A percentile compares a stretch with the other conserved stretches of the same genome.
phyloP scores from a whole-genome alignment of 805 yeast species.

The Yarrowia hollandica region DNA sequence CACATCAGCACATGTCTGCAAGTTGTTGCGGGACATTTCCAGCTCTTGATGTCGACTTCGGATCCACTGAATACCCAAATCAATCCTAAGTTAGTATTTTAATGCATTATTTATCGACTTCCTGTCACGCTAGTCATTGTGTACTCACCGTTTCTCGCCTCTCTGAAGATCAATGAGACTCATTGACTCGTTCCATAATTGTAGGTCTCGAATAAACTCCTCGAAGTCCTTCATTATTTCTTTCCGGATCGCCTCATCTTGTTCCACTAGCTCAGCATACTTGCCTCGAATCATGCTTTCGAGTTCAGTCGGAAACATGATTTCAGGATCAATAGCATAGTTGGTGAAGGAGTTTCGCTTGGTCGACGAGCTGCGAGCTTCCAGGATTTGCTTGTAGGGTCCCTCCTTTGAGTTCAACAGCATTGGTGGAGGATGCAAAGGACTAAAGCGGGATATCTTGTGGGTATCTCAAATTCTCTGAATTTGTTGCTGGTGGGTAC shows the following conservation, averaged over 20 bases:
- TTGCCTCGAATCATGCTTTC: slow-evolving; percentile 25
- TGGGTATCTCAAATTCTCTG: too few relatives aligned
- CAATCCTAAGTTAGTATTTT: slow-evolving; percentile 14
- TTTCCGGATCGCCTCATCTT: slow-evolving; percentile 11
- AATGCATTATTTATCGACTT: slow-evolving; percentile 23
- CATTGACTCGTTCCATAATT: slow-evolving; percentile 21
- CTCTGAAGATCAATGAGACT: slow-evolving; percentile 12
- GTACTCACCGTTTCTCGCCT: slow-evolving; percentile 17
- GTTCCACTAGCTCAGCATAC: slow-evolving; percentile 12
- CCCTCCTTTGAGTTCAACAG: slow-evolving; percentile 8
- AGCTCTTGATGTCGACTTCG: slow-evolving; percentile 23
- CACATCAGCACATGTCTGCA: slow-evolving; percentile 25
- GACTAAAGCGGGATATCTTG: neutral
- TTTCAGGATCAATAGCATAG: slow-evolving; percentile 17
- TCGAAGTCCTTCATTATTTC: slow-evolving; percentile 23
- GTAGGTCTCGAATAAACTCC: slow-evolving; percentile 7
- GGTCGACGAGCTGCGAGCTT: neutral
- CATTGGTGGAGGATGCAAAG: neutral
- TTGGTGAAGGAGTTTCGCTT: slow-evolving; percentile 5
- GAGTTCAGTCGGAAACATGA: slow-evolving; percentile 10
- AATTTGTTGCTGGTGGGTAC: too few relatives aligned
- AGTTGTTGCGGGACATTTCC: slow-evolving; percentile 25
- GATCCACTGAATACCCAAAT: slow-evolving; percentile 18
- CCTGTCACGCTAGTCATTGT: too few relatives aligned
- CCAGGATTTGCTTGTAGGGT: slow-evolving; percentile 22